These are phyloP conservation scores for Biscogniauxia sp. DNA, from an alignment of 2,329 filamentous ascomycete species.

Conservation along the genomic window DNA sequence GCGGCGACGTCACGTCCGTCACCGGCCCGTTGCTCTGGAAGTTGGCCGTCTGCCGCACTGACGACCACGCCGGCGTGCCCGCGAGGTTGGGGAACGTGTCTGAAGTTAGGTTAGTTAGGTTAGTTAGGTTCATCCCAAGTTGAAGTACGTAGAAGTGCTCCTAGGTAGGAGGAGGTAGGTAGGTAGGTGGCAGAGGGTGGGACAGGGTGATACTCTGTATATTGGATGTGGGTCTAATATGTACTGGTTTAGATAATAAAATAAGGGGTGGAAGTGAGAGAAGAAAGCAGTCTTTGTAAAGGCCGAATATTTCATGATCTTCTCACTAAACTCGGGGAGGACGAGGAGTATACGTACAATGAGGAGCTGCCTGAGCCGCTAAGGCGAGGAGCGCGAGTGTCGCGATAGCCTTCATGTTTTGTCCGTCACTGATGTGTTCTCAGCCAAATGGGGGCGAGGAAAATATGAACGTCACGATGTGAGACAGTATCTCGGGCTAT, in stretches of 20 bases:
- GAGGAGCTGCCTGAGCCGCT: slow-evolving; percentile 25
- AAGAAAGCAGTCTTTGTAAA: not conserved
- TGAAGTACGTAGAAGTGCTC: too few species aligned
- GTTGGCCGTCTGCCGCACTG: slow-evolving; percentile 43
- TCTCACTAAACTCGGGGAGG: not conserved
- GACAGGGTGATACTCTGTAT: too few species aligned
- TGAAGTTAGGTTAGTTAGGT: slow-evolving; percentile 3
- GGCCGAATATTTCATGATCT: not conserved
- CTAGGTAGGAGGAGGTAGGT: not conserved
- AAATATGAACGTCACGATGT: too few species aligned
- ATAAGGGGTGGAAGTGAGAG: too few species aligned
- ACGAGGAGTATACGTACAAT: slow-evolving; percentile 22
- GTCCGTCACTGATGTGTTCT: not conserved
- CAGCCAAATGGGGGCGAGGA: not conserved
- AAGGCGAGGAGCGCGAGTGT: slow-evolving; percentile 20
- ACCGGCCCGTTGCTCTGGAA: slow-evolving; percentile 43
- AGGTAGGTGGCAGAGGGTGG: too few species aligned
- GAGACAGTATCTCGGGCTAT: not conserved
- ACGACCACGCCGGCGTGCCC: slow-evolving; percentile 30
- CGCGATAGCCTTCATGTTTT: slow-evolving; percentile 22
- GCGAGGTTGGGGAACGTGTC: slow-evolving; percentile 33
- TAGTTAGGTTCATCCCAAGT: too few species aligned
- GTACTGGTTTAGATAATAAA: too few species aligned
- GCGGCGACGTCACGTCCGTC: slow-evolving; percentile 37
- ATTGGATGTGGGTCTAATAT: too few species aligned